Evolutionary conservation across 2,329 filamentous ascomycete genomes (phyloP), one percentile per base, ranked within the genome.

Genomic region (Cercospora sp.): DNA sequence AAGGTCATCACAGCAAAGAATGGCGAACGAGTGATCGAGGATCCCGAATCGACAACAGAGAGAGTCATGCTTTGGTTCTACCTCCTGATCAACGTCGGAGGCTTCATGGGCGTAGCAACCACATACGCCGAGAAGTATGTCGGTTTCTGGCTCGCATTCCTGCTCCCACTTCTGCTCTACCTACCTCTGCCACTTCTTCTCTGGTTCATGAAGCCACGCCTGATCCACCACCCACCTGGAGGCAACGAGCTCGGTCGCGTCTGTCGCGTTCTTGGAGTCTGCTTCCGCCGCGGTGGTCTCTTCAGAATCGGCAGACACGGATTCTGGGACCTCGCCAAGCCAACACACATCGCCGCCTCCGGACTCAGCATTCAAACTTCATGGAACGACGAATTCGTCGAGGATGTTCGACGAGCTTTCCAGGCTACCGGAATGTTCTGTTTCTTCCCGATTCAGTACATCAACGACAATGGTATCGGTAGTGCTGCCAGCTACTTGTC

Each of bases 351-450:
- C 40, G 69, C 72, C 26, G 73, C 69, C n/a, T 60, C 63, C 7
- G 73, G 73, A 20, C 64, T 68, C 20, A 67, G 45, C 59, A 71
- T 73, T 59, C 10, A 61, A 12, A 72, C 72, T 2, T 48, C 81
- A 0, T 92, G 89, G 88, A 85, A 90, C 65, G 89, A 91, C 73
- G 82, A 85, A 71, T 92, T 92, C 72, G 82, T 92, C 53, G 89
- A 91, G 5, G 90, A 92, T 75, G 82, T 92, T 55, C 89, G 89
- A 80, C 87, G 88, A 36, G 85, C 86, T 3, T 68, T 69, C 64
- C 70, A 71, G 18, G 68, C 70, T 0, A 13, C 77, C 86, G 87
- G 89, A 73, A 89, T 91, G 64, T 91, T 92, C 66, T 73, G 80
- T 45, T 83, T 81, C 74, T 83, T 81, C 68, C 82, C 82, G 0